These are phyloP conservation scores for Maudiozyma saulgeensis DNA, from an alignment of 805 yeast species.

Conservation along the genomic window DNA sequence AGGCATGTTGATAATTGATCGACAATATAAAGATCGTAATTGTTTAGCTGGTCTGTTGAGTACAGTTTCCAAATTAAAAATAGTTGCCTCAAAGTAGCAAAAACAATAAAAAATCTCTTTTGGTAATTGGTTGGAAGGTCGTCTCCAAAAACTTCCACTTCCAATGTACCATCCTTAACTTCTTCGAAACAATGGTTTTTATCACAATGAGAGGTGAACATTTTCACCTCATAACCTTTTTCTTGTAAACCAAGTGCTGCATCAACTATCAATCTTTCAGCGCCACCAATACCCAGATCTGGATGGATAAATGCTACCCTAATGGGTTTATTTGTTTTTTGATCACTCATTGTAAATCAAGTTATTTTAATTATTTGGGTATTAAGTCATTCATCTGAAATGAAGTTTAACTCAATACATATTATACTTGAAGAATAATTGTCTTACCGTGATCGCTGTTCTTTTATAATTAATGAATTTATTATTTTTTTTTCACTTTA, in stretches of 20 bases:
- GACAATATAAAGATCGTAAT: constrained; percentile 66
- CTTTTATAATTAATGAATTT: too few relatives aligned
- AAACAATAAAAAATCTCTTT: constrained; percentile 67
- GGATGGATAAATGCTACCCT: constrained; percentile 87
- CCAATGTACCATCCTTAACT: constrained; percentile 46
- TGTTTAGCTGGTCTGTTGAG: constrained; percentile 34
- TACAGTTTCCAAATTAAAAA: constrained; percentile 46
- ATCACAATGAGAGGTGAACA: constrained; percentile 90
- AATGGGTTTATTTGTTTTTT: not conserved
- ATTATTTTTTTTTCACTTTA: too few relatives aligned
- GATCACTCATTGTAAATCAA: not conserved
- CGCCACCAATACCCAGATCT: constrained; percentile 95
- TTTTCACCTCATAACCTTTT: constrained; percentile 49
- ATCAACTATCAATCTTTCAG: constrained; percentile 93
- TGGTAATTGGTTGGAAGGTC: constrained; percentile 60
- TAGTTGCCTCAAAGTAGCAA: constrained; percentile 76
- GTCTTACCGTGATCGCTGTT: too few relatives aligned
- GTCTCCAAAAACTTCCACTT: constrained; percentile 74
- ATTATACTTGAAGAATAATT: too few relatives aligned
- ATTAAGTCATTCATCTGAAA: not conserved
- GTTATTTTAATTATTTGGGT: not conserved
- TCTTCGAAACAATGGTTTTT: constrained; percentile 84
- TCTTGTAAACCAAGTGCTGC: constrained; percentile 82
- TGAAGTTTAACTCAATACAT: too few relatives aligned
- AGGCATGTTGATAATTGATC: constrained; percentile 80